Percentiles rank a stretch among this genome's conserved stretches.
These are phyloP conservation scores for Sistotremastrum niveocremeum DNA, from an alignment of 768 basidiomycete species.

Conservation along the genomic window DNA sequence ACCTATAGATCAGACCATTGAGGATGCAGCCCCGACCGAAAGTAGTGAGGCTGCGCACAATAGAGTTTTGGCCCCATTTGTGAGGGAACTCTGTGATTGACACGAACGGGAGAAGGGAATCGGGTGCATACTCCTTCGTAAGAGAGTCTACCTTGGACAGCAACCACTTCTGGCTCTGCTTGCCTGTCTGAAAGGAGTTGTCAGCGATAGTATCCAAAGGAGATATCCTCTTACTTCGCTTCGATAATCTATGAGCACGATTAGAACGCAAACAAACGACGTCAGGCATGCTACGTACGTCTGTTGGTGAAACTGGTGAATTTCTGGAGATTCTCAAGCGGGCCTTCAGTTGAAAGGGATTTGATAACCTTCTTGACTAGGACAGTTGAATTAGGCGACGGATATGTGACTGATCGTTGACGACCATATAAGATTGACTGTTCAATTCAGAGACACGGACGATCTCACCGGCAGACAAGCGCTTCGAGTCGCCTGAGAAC, in stretches of 20 bases:
- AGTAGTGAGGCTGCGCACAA: conserved; percentile 29
- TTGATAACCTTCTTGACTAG: conserved; percentile 47
- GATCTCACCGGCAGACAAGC: conserved; percentile 3
- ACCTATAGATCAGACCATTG: conserved; percentile 32
- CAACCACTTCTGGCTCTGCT: conserved; percentile 68
- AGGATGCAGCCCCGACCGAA: background rate
- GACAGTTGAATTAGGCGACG: conserved; percentile 46
- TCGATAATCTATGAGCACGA: conserved; percentile 41
- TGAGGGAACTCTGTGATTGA: conserved; percentile 62
- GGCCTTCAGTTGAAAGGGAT: conserved; percentile 52
- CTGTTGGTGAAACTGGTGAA: conserved; percentile 66
- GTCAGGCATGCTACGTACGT: conserved; percentile 30
- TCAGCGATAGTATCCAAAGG: conserved; percentile 6
- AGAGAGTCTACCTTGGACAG: conserved; percentile 52
- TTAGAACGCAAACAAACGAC: conserved; percentile 11
- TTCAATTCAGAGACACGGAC: conserved; percentile 8
- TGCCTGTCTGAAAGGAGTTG: conserved; percentile 44
- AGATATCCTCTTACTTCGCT: conserved; percentile 43
- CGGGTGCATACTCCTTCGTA: conserved; percentile 46
- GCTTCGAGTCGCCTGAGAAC: background rate
- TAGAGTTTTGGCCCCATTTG: conserved; percentile 74
- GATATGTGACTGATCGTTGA: conserved; percentile 32
- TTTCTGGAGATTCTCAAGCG: conserved; percentile 44
- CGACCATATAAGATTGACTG: background rate
- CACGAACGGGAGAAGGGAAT: conserved; percentile 42